Conservation (phyloP, 2,329 filamentous ascomycete species). For the Colletotrichum lupini region DNA sequence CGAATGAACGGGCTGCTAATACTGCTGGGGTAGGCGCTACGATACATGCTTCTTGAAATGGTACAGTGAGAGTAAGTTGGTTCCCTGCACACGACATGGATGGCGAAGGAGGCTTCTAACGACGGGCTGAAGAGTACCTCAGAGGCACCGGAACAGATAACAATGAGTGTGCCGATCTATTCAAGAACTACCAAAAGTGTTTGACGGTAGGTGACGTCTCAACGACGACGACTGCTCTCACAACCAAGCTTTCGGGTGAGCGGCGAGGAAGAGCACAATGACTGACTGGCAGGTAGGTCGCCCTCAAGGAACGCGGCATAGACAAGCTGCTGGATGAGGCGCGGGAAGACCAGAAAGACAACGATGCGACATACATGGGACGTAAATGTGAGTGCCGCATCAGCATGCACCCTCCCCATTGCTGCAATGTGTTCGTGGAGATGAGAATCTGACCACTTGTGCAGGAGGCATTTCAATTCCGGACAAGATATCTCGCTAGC, state of each 20-base stretch:
- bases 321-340: constrained; percentile 94
- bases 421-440: neutral
- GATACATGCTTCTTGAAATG: constrained; percentile 98
- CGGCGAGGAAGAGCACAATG: neutral
- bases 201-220: constrained; percentile 71
- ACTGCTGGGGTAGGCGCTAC: constrained; percentile 74
- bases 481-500: constrained; percentile 5
- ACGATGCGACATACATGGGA: constrained; percentile 70
- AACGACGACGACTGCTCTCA: neutral
- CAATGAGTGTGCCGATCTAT: constrained; percentile 85
- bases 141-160: constrained; percentile 84
- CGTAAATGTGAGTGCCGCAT: constrained; percentile 50
- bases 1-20: neutral
- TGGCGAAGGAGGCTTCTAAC: constrained; percentile 3
- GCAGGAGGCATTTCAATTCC: constrained; percentile 13
- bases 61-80: constrained; percentile 93
- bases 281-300: constrained; percentile 66
- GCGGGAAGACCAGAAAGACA: constrained; percentile 88
- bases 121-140: constrained; percentile 77
- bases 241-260: neutral
- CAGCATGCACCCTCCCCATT: neutral
- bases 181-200: constrained; percentile 90
- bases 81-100: neutral
- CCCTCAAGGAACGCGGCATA: constrained; percentile 88
- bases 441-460: constrained; percentile 15